A percentile compares a stretch with the other conserved stretches of the same genome.
Evolutionary conservation across 2,329 filamentous ascomycete genomes (phyloP).

Genomic region (Calonectria hongkongensis): DNA sequence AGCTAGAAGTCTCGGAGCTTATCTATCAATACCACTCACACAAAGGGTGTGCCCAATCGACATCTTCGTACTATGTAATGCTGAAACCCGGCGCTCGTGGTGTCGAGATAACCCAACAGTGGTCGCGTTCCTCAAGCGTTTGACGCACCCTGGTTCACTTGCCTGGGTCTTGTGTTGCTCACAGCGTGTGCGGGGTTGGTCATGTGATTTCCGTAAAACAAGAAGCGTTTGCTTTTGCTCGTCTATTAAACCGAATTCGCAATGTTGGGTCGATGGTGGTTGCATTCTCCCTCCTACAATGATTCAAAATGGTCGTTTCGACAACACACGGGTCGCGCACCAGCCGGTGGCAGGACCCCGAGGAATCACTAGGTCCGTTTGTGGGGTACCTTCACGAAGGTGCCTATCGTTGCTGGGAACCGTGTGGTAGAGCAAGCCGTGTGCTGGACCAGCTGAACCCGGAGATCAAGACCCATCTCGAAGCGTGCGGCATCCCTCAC

Average conservation of each 20-base stretch:
- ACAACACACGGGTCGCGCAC: not conserved
- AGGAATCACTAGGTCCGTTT: not conserved
- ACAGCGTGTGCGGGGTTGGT: not conserved
- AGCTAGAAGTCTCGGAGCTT: not conserved
- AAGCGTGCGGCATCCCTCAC: not conserved
- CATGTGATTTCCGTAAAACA: not conserved
- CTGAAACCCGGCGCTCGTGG: not conserved
- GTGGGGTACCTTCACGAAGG: not conserved
- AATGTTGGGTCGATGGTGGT: not conserved
- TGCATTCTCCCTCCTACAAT: not conserved
- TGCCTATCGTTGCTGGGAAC: not conserved
- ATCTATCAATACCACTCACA: not conserved
- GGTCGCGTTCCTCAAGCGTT: not conserved
- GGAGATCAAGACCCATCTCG: constrained; percentile 3
- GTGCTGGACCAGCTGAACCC: not conserved
- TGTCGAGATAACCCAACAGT: not conserved
- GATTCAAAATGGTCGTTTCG: not conserved
- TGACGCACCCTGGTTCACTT: not conserved
- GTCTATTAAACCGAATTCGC: not conserved
- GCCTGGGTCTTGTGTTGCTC: not conserved
- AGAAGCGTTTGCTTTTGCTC: not conserved
- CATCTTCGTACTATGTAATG: not conserved
- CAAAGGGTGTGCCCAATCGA: not conserved
- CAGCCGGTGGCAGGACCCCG: not conserved
- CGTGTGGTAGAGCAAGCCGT: not conserved